Conservation (phyloP, 768 basidiomycete genomes). For the Ramaria sp. region DNA sequence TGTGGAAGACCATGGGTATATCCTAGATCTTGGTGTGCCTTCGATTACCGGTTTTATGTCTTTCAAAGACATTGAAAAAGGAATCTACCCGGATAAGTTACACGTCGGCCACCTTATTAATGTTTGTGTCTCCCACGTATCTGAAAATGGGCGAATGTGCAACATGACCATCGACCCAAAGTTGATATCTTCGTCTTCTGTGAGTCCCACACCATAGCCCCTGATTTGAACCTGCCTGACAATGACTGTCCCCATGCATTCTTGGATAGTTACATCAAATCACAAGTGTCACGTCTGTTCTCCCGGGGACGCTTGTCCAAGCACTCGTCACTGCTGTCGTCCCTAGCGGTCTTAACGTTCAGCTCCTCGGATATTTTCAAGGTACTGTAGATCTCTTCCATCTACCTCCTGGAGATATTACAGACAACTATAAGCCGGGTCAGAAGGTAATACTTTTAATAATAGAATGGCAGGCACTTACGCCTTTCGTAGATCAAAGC, state of each 20-base stretch:
- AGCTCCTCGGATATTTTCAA: constrained; percentile 85
- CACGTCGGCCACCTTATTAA: constrained; percentile 59
- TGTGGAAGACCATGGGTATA: constrained; percentile 91
- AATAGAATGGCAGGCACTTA: constrained; percentile 32
- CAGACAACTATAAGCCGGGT: constrained; percentile 26
- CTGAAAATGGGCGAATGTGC: constrained; percentile 72
- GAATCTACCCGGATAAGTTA: constrained; percentile 24
- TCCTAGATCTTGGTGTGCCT: constrained; percentile 72
- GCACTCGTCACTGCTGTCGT: constrained; percentile 69
- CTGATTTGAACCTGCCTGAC: neutral
- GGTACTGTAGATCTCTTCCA: constrained; percentile 84
- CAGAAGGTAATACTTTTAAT: constrained; percentile 19
- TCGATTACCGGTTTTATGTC: constrained; percentile 78
- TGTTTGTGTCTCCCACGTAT: constrained; percentile 52
- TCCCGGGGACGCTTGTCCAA: constrained; percentile 80
- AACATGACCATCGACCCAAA: constrained; percentile 48
- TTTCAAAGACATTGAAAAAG: constrained; percentile 55
- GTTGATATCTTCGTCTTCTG: constrained; percentile 40
- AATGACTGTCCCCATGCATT: no score
- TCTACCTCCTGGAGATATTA: constrained; percentile 35
- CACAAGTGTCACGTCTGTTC: constrained; percentile 64
- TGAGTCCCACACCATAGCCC: constrained; percentile 21
- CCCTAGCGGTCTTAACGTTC: constrained; percentile 70
- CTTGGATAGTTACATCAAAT: constrained; percentile 58
- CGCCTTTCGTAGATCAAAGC: constrained; percentile 68